Base-by-base conservation (phyloP, 176 grass and related monocot genomes). In the Phoenix dactylifera region DNA sequence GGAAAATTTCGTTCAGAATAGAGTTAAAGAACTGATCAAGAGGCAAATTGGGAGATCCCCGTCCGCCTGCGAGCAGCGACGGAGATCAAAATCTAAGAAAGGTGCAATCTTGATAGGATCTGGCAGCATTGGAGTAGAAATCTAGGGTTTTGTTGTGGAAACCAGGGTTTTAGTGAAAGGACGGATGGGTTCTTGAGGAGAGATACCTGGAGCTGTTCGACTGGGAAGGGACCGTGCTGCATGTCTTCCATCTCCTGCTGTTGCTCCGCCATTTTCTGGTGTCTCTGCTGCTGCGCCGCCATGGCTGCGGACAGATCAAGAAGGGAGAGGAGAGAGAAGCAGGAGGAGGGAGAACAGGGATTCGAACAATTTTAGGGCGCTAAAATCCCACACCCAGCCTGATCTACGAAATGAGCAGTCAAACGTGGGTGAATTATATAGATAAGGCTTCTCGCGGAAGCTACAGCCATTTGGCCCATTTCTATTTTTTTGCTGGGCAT, bases 141-240 rank as follows among this genome's bases (percentile, higher is more conserved):
- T 44, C 9, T 12, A 44, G 10, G 35, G 35, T 44, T 44, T 44
- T 44, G 35, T 2, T 2, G 35, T 1, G 35, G 35, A 6, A 67
- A 26, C 66, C 73, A 80, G 78, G 81, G 75, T 81, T 91, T 70
- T 7, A 52, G 15, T 25, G 4, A 3, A 22, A 32, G 12, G 4
- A 4, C 14, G 55, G 51, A 3, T 18, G 26, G 22, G 4, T 51
- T 44, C 35, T 44, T 14, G 23, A 49, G 12, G 18, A 26, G 23
- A 29, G 7, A n/a, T 9, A 82, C 84, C 84, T 87, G 84, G 22
- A 87, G 84, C 20, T 82, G 75, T 35, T 87, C 79, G 58, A 87
- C 69, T 12, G 35, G 24, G 79, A 72, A 83, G 18, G 74, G 80
- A 23, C 64, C 74, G n/a, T 69, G 69, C 64, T 78, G 64, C 53